These are phyloP conservation scores for Graphiopsis chlorocephala DNA, from an alignment of 2,329 filamentous ascomycete species.

Conservation along the genomic window DNA sequence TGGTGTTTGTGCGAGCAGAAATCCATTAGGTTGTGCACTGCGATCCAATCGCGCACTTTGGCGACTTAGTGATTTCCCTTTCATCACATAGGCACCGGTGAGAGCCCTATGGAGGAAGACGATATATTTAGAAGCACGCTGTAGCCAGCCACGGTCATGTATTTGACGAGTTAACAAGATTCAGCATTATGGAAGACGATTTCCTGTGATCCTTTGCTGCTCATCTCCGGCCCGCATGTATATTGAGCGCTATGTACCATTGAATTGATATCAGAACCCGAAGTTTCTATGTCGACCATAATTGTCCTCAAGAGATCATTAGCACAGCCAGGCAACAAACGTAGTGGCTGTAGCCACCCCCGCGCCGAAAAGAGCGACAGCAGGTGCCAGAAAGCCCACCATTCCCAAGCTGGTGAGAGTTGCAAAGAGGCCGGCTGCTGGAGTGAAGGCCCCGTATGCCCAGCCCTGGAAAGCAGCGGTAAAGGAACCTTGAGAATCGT, in stretches of 20 bases:
- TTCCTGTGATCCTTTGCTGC: neutral
- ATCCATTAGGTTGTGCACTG: no score
- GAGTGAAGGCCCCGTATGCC: conserved; percentile 18
- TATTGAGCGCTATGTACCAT: neutral
- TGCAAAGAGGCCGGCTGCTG: conserved; percentile 17
- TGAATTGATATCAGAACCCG: neutral
- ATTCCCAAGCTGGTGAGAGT: conserved; percentile 17
- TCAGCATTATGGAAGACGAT: neutral
- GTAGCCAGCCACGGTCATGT: no score
- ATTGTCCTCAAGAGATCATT: neutral
- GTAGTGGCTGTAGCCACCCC: neutral
- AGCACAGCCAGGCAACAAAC: neutral
- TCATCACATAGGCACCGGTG: no score
- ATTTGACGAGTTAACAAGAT: no score
- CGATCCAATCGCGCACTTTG: no score
- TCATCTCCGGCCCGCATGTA: neutral
- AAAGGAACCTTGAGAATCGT: conserved; percentile 12
- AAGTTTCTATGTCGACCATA: neutral
- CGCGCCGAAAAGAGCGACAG: neutral
- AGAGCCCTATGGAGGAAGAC: no score
- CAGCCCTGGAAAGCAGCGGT: conserved; percentile 17
- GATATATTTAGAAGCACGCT: no score
- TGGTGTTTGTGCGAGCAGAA: no score
- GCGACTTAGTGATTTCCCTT: no score
- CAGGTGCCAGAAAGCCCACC: conserved; percentile 13